Percentiles rank a stretch among this genome's conserved stretches.
phyloP scores from a whole-genome alignment of 768 basidiomycete species.

The Mycena maculata region DNA sequence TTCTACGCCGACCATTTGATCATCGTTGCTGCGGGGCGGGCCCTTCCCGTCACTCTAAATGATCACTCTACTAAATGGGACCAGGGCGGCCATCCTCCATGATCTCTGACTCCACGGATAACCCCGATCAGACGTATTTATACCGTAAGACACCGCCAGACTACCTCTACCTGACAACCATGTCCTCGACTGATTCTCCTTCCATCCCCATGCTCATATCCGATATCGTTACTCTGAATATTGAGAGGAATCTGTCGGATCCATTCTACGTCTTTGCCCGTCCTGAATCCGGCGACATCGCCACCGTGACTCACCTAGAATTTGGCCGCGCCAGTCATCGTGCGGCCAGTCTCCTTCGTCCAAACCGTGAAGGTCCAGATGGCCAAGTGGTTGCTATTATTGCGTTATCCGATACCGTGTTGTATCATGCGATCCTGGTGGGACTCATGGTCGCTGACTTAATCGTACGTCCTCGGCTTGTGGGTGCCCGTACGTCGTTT shows the following conservation, averaged over 20 bases:
- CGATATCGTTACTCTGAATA: too few species aligned
- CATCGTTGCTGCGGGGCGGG: too few species aligned
- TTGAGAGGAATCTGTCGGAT: background rate
- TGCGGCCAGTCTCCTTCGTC: constrained; percentile 52
- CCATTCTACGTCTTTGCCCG: background rate
- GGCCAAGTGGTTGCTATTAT: constrained; percentile 52
- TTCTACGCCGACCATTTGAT: too few species aligned
- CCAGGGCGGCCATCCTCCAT: too few species aligned
- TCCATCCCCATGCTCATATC: too few species aligned
- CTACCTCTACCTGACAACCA: too few species aligned
- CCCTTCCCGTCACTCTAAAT: too few species aligned
- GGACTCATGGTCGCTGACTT: constrained; percentile 4
- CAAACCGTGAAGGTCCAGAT: constrained; percentile 42
- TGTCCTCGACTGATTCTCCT: too few species aligned
- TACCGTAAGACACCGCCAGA: too few species aligned
- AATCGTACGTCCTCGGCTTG: background rate
- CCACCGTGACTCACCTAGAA: constrained; percentile 52
- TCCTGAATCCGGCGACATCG: constrained; percentile 18
- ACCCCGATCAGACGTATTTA: too few species aligned
- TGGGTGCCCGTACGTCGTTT: background rate
- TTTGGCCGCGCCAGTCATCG: constrained; percentile 59
- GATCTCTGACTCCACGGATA: too few species aligned
- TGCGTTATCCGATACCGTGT: constrained; percentile 46
- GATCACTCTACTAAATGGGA: too few species aligned
- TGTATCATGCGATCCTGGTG: constrained; percentile 53